Evolutionary conservation across 2,329 filamentous ascomycete species (phyloP), one percentile per base, ranked within the genome.

Genomic region (Beauveria sp.): DNA sequence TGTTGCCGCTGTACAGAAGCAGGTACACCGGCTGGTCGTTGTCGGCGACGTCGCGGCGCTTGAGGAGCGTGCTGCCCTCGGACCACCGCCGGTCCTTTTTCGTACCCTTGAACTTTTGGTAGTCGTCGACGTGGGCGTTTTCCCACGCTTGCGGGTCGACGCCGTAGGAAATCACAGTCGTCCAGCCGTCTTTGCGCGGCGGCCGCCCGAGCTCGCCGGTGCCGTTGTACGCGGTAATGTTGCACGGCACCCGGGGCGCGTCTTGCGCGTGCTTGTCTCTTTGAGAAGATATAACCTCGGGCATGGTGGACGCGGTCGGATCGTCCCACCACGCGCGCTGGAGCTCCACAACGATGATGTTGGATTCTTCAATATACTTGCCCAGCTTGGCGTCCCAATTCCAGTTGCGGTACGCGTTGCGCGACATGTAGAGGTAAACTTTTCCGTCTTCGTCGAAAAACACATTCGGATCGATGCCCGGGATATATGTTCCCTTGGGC

Each of bases 391-490:
- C 63, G 48, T 74, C 72, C 72, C 72, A 74, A 40, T 73, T 74
- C 72, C 72, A 74, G 52, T 74, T 74, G 1, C 72, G 67, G 56
- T 74, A 74, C 3, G 72, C 72, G 50, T 74, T 74, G 6, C 72
- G 67, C 1, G 73, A 74, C 4, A 67, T 63, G 60, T 74, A 74
- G 0, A 75, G 59, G 60, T 79, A 78, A 14, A 71, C 66, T 6
- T 67, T 68, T 3, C 70, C 72, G 62, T 76, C 70, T 6, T 69
- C 65, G 46, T 79, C 74, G 51, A 77, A 80, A 46, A 81, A 76
- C n/a, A 83, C 70, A 68, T 80, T 77, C 0, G 77, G 74, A 58
- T 81, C 79, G 8, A 81, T 79, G 4, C 69, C 72, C 1, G 72
- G 72, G 22, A 74, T 74, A 22, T 71, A 74, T 1, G 72, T 74